These are phyloP conservation scores for Colletotrichum camelliae DNA, from an alignment of 2,329 filamentous ascomycete genomes.

Conservation along the genomic window DNA sequence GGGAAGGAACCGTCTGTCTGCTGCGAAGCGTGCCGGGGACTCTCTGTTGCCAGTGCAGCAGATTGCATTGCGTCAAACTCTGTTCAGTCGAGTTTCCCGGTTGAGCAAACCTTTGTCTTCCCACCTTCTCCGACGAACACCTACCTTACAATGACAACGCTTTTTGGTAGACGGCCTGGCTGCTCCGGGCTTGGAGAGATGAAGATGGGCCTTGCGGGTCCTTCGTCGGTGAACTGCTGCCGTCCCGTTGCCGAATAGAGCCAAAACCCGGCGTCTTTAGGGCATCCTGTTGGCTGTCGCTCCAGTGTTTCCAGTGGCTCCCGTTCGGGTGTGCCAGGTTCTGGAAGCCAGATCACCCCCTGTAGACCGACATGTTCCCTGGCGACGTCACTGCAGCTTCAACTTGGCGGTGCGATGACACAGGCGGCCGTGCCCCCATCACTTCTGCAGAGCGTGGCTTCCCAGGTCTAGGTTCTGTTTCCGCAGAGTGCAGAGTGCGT, in stretches of 20 bases:
- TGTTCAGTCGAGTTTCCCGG: background rate
- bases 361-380: background rate
- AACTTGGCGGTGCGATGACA: constrained; percentile 7
- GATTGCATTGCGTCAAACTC: background rate
- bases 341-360: background rate
- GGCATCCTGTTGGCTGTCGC: background rate
- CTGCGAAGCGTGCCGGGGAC: background rate
- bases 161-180: background rate
- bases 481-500: background rate
- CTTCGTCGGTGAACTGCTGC: background rate
- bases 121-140: background rate
- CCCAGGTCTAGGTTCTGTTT: background rate
- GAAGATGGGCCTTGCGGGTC: background rate
- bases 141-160: background rate
- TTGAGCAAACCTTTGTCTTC: background rate
- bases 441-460: background rate
- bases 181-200: background rate
- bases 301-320: constrained; percentile 15
- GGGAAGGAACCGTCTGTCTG: constrained; percentile 6
- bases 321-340: background rate
- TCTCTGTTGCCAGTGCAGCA: background rate
- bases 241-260: background rate
- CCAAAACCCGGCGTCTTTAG: background rate
- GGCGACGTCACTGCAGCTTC: constrained; percentile 12
- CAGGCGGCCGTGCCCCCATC: constrained; percentile 11